Percentiles rank a stretch among this genome's conserved stretches.
phyloP scores from a whole-genome alignment of 208 protist species.

The Crithidia expoeki region DNA sequence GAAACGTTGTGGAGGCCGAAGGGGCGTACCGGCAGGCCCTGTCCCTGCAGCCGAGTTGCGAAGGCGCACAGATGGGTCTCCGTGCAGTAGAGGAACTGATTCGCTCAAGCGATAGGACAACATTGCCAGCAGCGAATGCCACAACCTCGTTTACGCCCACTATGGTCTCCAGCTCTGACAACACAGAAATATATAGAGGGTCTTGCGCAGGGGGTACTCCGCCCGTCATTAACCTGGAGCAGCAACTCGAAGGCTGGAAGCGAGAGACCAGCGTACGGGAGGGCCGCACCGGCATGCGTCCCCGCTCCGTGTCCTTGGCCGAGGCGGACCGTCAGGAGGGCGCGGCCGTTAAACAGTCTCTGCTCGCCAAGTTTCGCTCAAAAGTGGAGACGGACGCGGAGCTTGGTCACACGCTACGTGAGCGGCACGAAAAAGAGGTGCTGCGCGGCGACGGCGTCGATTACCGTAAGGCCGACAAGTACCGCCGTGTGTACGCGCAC shows the following conservation, averaged over 20 bases:
- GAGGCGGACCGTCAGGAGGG: constrained; percentile 54
- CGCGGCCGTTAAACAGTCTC: constrained; percentile 44
- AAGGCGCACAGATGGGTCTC: constrained; percentile 42
- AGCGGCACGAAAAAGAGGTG: constrained; percentile 36
- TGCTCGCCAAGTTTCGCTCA: constrained; percentile 59
- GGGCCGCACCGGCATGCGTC: constrained; percentile 49
- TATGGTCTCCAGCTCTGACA: not conserved
- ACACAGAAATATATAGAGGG: not conserved
- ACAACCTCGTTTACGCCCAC: not conserved
- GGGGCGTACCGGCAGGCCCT: constrained; percentile 68
- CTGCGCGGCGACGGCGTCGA: constrained; percentile 56
- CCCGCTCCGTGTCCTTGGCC: constrained; percentile 38
- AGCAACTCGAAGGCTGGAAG: constrained; percentile 50
- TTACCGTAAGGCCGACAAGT: constrained; percentile 61
- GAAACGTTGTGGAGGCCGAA: constrained; percentile 87
- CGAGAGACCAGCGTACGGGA: constrained; percentile 48
- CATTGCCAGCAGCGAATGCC: not conserved
- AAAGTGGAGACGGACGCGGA: constrained; percentile 45
- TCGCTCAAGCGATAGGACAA: not conserved
- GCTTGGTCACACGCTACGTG: constrained; percentile 40
- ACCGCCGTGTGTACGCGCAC: constrained; percentile 43
- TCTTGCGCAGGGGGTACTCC: constrained; percentile 12
- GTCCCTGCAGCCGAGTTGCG: constrained; percentile 54
- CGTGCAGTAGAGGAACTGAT: constrained; percentile 43
- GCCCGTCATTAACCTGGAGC: constrained; percentile 19